Conservation (phyloP, 768 basidiomycete species). For the Heimioporus sp. region DNA sequence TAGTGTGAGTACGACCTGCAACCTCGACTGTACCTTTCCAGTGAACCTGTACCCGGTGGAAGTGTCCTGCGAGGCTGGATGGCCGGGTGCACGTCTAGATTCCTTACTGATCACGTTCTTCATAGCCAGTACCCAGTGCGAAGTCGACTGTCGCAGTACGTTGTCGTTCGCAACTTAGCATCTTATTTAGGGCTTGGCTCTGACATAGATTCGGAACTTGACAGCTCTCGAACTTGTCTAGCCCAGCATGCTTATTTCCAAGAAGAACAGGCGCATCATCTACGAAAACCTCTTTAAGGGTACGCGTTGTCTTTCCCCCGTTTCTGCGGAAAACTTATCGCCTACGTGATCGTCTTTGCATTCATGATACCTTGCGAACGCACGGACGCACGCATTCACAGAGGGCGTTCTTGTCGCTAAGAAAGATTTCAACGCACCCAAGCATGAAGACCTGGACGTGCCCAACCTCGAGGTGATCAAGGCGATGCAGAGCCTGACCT, state of each 20-base stretch:
- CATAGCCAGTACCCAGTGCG: slow-evolving; percentile 35
- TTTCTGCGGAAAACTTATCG: neutral
- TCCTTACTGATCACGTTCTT: slow-evolving; percentile 17
- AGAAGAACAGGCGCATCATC: slow-evolving; percentile 91
- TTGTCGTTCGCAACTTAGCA: slow-evolving; percentile 1
- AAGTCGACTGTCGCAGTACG: slow-evolving; percentile 35
- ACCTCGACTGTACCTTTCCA: neutral
- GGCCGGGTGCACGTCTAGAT: slow-evolving; percentile 26
- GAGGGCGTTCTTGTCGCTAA: slow-evolving; percentile 99
- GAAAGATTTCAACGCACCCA: slow-evolving; percentile 97
- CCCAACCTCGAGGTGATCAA: slow-evolving; percentile 72
- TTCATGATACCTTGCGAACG: neutral
- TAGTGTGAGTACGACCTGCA: slow-evolving; percentile 20
- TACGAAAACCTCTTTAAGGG: slow-evolving; percentile 99
- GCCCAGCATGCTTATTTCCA: slow-evolving; percentile 92
- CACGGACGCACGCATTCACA: slow-evolving; percentile 27
- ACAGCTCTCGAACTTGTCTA: slow-evolving; percentile 30
- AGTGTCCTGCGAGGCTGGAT: slow-evolving; percentile 32
- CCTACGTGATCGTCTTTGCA: neutral
- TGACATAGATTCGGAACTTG: neutral
- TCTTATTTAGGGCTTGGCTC: too few relatives aligned
- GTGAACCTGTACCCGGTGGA: slow-evolving; percentile 1
- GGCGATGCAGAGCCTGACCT: slow-evolving; percentile 67
- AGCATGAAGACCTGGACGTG: slow-evolving; percentile 87
- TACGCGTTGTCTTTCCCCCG: slow-evolving; percentile 36